These are phyloP conservation scores for Bonia amplexicaulis DNA, from an alignment of 176 grass and related monocot genomes.

Conservation along the genomic window DNA sequence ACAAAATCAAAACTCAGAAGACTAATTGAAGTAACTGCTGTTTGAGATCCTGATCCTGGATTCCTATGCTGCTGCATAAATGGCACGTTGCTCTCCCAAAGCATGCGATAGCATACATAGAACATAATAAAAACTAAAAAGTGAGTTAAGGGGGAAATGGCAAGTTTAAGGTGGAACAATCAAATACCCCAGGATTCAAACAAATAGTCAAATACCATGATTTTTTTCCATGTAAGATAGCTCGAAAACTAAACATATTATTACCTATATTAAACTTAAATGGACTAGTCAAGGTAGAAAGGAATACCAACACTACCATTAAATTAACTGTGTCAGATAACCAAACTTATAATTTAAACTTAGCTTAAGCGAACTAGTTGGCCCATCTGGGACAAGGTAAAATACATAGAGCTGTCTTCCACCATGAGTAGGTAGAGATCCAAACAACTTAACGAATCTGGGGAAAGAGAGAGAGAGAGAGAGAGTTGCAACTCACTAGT, in stretches of 20 bases:
- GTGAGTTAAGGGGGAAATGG: neutral
- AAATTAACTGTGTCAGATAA: neutral
- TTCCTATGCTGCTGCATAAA: neutral
- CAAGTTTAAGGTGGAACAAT: neutral
- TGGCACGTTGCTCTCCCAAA: neutral
- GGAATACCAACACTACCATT: neutral
- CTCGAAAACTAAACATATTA: neutral
- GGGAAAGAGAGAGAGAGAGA: too few relatives aligned
- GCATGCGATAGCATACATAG: neutral
- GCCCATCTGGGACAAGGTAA: neutral
- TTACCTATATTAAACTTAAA: neutral
- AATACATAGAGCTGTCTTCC: neutral
- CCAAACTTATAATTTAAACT: neutral
- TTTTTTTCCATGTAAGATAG: neutral
- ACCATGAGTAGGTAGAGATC: neutral
- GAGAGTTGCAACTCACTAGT: constrained; percentile 54
- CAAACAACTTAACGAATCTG: neutral
- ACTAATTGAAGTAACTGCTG: neutral
- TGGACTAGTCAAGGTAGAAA: neutral
- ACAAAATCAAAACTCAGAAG: neutral
- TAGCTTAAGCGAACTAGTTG: neutral
- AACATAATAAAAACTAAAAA: neutral
- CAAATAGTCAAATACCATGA: neutral
- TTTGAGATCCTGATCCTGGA: neutral
- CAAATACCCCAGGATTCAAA: neutral